Conservation (phyloP, 306 rosid genomes). For the Rosa rugosa region DNA sequence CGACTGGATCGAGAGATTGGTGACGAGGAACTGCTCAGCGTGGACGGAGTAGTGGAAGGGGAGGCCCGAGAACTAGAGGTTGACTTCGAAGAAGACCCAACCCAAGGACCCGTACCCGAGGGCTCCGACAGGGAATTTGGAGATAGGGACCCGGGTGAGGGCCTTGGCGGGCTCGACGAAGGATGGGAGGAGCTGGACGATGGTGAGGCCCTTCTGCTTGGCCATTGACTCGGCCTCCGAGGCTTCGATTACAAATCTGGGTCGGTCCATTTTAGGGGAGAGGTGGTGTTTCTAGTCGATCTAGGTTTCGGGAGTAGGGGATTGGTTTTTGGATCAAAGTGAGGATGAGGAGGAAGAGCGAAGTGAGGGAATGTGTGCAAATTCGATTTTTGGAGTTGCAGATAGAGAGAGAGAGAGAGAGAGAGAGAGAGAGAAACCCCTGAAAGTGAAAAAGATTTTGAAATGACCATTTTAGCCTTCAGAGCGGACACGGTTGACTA, state of each 20-base stretch:
- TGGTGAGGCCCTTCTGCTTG: slow-evolving; percentile 25
- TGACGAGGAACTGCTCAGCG: slow-evolving; percentile 92
- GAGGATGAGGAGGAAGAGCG: slow-evolving; percentile 17
- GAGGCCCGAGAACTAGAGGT: slow-evolving; percentile 83
- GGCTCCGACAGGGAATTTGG: slow-evolving; percentile 78
- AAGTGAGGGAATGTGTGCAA: neutral
- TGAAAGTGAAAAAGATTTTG: too few species aligned
- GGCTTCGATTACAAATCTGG: slow-evolving; percentile 62
- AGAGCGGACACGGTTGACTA: too few species aligned
- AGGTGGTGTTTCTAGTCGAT: neutral
- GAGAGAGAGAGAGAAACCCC: too few species aligned
- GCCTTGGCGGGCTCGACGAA: slow-evolving; percentile 55
- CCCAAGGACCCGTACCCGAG: too few species aligned
- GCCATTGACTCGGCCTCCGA: slow-evolving; percentile 57
- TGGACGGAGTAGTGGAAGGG: slow-evolving; percentile 91
- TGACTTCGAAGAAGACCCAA: slow-evolving; percentile 75
- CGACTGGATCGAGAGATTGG: slow-evolving; percentile 59
- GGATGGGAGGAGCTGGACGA: slow-evolving; percentile 52
- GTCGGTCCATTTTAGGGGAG: slow-evolving; percentile 47
- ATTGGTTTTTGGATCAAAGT: neutral
- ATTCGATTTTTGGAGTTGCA: neutral
- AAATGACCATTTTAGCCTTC: too few species aligned
- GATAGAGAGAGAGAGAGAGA: too few species aligned
- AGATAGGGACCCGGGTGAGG: slow-evolving; percentile 85
- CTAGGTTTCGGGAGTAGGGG: neutral